A percentile compares a stretch with the other conserved stretches of the same genome.
Conservation (phyloP, 1,284 basidiomycete species). For the Kalmanozyma brasiliensis region DNA sequence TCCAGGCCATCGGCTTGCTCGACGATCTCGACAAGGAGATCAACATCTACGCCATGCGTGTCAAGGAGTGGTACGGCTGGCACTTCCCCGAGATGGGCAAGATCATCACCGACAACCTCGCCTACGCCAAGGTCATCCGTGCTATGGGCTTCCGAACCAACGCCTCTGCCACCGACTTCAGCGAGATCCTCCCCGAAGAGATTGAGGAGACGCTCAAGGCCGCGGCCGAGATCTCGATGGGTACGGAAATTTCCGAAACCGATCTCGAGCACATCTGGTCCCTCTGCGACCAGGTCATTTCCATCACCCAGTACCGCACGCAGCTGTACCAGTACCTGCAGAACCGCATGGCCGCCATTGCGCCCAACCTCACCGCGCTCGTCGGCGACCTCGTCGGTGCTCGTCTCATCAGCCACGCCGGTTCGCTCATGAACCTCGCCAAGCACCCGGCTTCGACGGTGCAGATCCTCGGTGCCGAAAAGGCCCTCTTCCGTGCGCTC, state of each 20-base stretch:
- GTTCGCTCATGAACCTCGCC: conserved; percentile 89
- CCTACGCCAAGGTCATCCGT: conserved; percentile 80
- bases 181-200: conserved; percentile 84
- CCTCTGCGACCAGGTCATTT: conserved; percentile 95
- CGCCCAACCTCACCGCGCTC: conserved; percentile 93
- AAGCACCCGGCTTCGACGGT: conserved; percentile 98
- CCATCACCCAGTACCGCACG: conserved; percentile 90
- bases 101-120: conserved; percentile 95
- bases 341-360: conserved; percentile 96
- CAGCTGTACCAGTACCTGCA: conserved; percentile 93
- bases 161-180: conserved; percentile 84
- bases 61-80: conserved; percentile 99
- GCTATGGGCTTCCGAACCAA: conserved; percentile 78
- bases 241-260: conserved; percentile 95
- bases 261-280: conserved; percentile 95
- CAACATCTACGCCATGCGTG: conserved; percentile 98
- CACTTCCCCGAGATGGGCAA: conserved; percentile 99
- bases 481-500: conserved; percentile 95
- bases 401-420: conserved; percentile 94
- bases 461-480: conserved; percentile 97
- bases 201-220: conserved; percentile 89
- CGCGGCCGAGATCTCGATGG: conserved; percentile 94
- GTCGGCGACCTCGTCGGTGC: conserved; percentile 98
- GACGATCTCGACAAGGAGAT: conserved; percentile 99
- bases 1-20: conserved; percentile 97